Evolutionary conservation across 2,329 filamentous ascomycete genomes (phyloP), one percentile per base, ranked within the genome.

Genomic region (Neofusicoccum cordaticola): DNA sequence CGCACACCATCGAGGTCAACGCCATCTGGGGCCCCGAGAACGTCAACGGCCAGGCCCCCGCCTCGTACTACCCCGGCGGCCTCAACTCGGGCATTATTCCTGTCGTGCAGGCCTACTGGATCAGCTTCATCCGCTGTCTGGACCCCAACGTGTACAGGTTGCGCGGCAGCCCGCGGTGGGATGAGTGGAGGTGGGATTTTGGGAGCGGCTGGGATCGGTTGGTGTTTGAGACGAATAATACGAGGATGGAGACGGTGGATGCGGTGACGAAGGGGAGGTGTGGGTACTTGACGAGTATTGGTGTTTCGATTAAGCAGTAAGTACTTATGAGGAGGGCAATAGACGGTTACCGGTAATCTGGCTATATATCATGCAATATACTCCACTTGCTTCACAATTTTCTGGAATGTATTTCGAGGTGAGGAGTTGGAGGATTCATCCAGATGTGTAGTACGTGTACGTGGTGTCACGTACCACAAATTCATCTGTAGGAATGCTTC

Each of bases 41-140:
- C 70, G 80, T 83, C 2, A 76, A 79, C 22, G 77, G 78, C 4
- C 71, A 67, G 0, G 75, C 82, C 1, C 88, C 88, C 0, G 71
- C 71, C 2, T 88, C 84, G 52, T 92, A 91, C 69, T 73, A 73
- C 7, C 72, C 78, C 0, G 80, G 79, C 2, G 79, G 78, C 13
- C 75, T 76, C 13, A 92, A 92, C 68, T 82, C 78, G 1, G 71
- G 72, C 0, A 86, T 90, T 5, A 81, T 90, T 1, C 80, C 84
- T 0, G 76, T 89, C 0, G 83, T 90, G 34, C 88, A 91, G 71
- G 83, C 81, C 0, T 93, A 92, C 74, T 93, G 89, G 89, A 85
- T 87, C 1, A 90, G 87, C 68, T 93, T 93, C 72, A 86, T 93
- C 66, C 78, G 84, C 31, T 81, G 80, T 0, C 82, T 86, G 42